phyloP scores from a whole-genome alignment of 352 stramenopile species.

The Phytopythium vexans region DNA sequence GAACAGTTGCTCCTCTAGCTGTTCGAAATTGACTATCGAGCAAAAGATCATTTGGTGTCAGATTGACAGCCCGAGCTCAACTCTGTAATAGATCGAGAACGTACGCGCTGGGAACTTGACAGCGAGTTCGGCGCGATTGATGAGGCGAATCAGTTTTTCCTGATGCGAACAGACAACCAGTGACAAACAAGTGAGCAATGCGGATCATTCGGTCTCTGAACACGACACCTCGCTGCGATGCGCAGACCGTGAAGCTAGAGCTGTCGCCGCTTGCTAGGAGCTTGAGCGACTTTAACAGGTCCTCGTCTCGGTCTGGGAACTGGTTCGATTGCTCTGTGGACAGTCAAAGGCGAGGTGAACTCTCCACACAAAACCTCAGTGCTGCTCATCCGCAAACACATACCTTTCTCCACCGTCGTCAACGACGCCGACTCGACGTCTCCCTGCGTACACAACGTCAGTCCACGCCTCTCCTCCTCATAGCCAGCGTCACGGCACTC shows the following conservation, averaged over 20 bases:
- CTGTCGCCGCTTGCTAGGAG: conserved; percentile 73
- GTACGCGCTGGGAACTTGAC: conserved; percentile 71
- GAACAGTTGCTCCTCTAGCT: conserved; percentile 80
- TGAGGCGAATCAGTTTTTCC: conserved; percentile 80
- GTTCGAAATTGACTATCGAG: conserved; percentile 72
- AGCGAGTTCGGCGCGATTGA: conserved; percentile 81
- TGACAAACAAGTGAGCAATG: not conserved
- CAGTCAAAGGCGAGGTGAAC: not conserved
- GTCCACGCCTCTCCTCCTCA: conserved; percentile 1
- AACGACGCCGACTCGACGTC: conserved; percentile 77
- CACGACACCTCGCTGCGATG: not conserved
- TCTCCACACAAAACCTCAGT: not conserved
- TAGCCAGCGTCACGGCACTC: not conserved
- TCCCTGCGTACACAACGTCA: conserved; percentile 15
- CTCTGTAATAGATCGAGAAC: conserved; percentile 1
- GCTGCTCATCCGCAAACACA: not conserved
- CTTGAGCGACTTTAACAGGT: conserved; percentile 64
- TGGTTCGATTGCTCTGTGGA: conserved; percentile 72
- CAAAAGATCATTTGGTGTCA: no score
- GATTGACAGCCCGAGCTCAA: no score
- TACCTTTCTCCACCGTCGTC: conserved; percentile 79
- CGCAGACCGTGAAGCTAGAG: conserved; percentile 61
- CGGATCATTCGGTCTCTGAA: no score
- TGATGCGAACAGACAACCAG: conserved; percentile 10
- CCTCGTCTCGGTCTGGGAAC: conserved; percentile 80